Evolutionary conservation across 2,329 filamentous ascomycete species (phyloP).

Genomic region (Orbilia javanica): DNA sequence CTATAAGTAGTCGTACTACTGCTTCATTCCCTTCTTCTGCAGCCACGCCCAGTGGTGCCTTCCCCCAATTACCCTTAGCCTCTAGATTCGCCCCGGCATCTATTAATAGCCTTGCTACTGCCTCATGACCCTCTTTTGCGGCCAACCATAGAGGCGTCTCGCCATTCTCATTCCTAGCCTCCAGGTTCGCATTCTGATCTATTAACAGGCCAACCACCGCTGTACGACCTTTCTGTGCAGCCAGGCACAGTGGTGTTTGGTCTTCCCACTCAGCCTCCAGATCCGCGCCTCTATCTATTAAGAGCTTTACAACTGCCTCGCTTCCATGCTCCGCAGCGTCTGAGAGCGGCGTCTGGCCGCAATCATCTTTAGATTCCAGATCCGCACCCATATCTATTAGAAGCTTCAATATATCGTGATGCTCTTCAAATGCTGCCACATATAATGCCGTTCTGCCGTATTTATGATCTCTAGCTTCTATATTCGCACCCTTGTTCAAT

Average conservation of each 20-base stretch:
- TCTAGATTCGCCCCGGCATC: slow-evolving; percentile 18
- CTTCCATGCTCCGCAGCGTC: too few relatives aligned
- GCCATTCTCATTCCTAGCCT: neutral
- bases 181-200: neutral
- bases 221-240: neutral
- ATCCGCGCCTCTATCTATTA: neutral
- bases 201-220: neutral
- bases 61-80: neutral
- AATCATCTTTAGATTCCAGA: too few relatives aligned
- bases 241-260: neutral
- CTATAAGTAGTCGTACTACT: slow-evolving; percentile 31
- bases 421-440: neutral
- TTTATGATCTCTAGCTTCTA: slow-evolving; percentile 1
- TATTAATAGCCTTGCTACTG: slow-evolving; percentile 24
- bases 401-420: neutral
- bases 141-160: neutral
- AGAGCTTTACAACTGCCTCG: too few relatives aligned
- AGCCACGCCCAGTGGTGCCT: neutral
- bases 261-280: neutral
- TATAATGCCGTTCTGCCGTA: neutral
- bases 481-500: neutral
- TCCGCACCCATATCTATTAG: neutral
- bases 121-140: slow-evolving; percentile 19
- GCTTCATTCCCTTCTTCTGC: neutral
- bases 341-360: too few relatives aligned